Base-by-base conservation (phyloP, 1,284 basidiomycete genomes). In the Trametes polyzona region DNA sequence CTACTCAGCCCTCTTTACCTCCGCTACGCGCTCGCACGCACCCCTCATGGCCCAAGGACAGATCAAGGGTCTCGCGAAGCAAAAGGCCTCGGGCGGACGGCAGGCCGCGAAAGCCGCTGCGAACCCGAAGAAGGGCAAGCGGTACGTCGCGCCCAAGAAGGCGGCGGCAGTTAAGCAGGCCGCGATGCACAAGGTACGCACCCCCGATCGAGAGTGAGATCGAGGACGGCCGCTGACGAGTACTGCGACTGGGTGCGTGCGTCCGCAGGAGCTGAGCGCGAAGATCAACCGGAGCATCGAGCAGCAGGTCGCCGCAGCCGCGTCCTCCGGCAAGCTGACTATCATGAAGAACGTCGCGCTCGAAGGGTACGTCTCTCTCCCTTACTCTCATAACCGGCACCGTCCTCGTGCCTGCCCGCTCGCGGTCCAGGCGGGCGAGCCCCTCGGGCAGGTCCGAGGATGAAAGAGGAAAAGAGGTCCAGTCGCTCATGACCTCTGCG, bases 281-380 rank as follows among this genome's bases (percentile, higher is more conserved):
- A 94, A 93, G 74, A 95, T 96, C 71, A 93, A 91, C 71, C 86
- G 85, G 71, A 92, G 89, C 29, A 94, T 96, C 67, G 94, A 96
- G 73, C 81, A 83, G 57, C 93, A 95, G 74, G 92, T 94, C 86
- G 91, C 93, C 27, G 78, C 85, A 51, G 92, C 92, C n/a, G 93
- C 94, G 11, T 91, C 89, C 6, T 79, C 85, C 35, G 90, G 92
- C 50, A 93, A 92, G 72, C 78, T 95, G 58, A 93, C 90, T 24
- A 95, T 96, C 72, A 93, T 96, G 92, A 90, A 88, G 75, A 84
- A 84, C 61, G 71, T 76, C 29, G 76, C 72, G 24, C 69, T 76
- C 44, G 80, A 84, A 65, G 70, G 73, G 86, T 84, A 66, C 62
- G 82, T 73, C 8, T 27, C 43, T n/a, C n/a, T n/a, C n/a, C n/a